phyloP scores from a whole-genome alignment of 192 early-diverging fungal genomes.

The Backusella sp. region DNA sequence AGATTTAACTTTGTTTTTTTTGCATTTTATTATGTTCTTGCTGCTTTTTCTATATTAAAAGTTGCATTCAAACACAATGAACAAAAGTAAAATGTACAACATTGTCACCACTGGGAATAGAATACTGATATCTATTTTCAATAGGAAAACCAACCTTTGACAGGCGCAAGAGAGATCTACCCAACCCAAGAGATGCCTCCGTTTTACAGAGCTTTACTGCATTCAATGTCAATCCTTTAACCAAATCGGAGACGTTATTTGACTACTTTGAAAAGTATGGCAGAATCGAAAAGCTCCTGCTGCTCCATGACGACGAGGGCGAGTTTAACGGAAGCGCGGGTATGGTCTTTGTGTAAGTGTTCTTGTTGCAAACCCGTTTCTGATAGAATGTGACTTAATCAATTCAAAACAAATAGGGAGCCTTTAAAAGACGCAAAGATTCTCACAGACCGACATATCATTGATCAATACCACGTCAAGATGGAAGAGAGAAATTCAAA shows the following conservation, averaged over 20 bases:
- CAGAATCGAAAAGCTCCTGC: background rate
- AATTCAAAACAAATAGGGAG: background rate
- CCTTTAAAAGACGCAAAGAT: background rate
- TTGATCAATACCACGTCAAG: slow-evolving; percentile 25
- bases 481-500: slow-evolving; percentile 8
- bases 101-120: too few relatives aligned
- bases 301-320: slow-evolving; percentile 11
- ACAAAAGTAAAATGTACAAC: background rate
- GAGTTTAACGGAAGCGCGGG: slow-evolving; percentile 6
- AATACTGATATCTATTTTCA: background rate
- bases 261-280: slow-evolving; percentile 10
- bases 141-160: background rate
- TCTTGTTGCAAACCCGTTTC: background rate
- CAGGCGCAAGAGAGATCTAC: background rate
- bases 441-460: background rate
- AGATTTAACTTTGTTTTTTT: too few relatives aligned
- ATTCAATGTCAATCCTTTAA: background rate
- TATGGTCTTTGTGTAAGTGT: slow-evolving; percentile 23
- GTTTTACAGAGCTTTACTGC: background rate
- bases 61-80: background rate
- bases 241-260: background rate
- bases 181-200: background rate
- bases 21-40: too few relatives aligned
- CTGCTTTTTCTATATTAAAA: too few relatives aligned
- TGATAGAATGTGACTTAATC: background rate